A percentile compares a stretch with the other conserved stretches of the same genome.
Conservation (phyloP, 768 basidiomycete species). For the Rickenella mellea region DNA sequence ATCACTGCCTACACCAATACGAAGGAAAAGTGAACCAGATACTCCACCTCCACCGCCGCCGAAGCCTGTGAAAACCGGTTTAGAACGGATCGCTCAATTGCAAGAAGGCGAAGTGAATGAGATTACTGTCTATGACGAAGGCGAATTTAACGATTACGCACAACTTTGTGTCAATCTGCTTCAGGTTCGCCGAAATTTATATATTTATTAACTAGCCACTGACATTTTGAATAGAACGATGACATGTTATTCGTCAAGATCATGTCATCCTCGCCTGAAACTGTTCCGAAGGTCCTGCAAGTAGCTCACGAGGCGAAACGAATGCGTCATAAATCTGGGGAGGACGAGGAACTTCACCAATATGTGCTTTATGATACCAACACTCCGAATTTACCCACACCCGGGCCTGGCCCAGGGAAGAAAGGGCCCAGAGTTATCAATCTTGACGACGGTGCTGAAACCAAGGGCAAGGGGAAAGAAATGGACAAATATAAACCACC, state of each 20-base stretch:
- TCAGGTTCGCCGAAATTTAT: slow-evolving; percentile 29
- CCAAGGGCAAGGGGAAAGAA: slow-evolving; percentile 32
- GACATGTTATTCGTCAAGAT: slow-evolving; percentile 75
- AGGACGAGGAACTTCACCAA: slow-evolving; percentile 59
- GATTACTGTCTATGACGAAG: slow-evolving; percentile 59
- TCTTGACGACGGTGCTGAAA: slow-evolving; percentile 31
- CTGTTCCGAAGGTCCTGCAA: slow-evolving; percentile 72
- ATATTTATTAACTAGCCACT: not conserved
- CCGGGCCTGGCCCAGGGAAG: too few relatives aligned
- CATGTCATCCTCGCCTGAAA: slow-evolving; percentile 46
- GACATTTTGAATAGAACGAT: slow-evolving; percentile 42
- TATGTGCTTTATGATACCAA: slow-evolving; percentile 66
- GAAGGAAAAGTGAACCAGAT: not conserved
- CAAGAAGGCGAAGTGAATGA: slow-evolving; percentile 70
- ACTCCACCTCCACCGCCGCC: slow-evolving; percentile 5
- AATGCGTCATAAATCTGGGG: slow-evolving; percentile 59
- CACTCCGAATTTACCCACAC: slow-evolving; percentile 15
- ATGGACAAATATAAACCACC: slow-evolving; percentile 54
- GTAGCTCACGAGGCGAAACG: slow-evolving; percentile 76
- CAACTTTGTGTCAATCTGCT: slow-evolving; percentile 56
- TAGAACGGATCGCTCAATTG: slow-evolving; percentile 63
- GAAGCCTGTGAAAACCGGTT: slow-evolving; percentile 44
- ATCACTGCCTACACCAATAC: slow-evolving; percentile 5
- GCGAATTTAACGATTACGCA: slow-evolving; percentile 55
- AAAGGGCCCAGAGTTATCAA: slow-evolving; percentile 63